phyloP scores from a whole-genome alignment of 805 yeast genomes.

The Ogataea thermomethanolica region DNA sequence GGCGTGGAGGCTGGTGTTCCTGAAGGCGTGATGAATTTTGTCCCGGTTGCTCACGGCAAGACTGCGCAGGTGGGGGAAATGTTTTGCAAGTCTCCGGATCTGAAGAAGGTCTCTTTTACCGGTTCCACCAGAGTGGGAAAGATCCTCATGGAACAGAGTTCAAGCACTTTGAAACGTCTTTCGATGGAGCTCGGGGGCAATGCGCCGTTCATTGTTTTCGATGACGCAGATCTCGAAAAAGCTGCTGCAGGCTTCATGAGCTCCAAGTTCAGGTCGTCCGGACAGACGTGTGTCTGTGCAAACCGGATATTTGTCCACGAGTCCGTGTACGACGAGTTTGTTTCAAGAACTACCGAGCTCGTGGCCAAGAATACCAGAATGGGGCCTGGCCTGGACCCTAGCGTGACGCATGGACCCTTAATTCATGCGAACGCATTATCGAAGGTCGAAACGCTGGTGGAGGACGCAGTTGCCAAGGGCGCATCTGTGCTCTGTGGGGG shows the following conservation, averaged over 20 bases:
- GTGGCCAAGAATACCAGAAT: conserved; percentile 43
- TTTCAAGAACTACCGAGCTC: conserved; percentile 41
- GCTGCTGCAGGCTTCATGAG: conserved; percentile 61
- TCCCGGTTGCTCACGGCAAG: conserved; percentile 42
- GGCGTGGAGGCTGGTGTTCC: conserved; percentile 69
- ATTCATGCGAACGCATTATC: conserved; percentile 55
- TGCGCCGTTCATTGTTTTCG: conserved; percentile 72
- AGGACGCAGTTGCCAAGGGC: conserved; percentile 61
- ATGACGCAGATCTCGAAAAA: conserved; percentile 61
- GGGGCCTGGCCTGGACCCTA: conserved; percentile 60
- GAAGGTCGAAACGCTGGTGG: conserved; percentile 56
- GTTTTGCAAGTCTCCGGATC: conserved; percentile 49
- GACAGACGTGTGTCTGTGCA: conserved; percentile 80
- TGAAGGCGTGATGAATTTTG: conserved; percentile 61
- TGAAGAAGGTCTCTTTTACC: conserved; percentile 70
- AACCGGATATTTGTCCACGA: conserved; percentile 65
- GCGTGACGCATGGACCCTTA: conserved; percentile 69
- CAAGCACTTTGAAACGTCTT: conserved; percentile 61
- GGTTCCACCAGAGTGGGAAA: conserved; percentile 76
- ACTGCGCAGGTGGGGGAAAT: conserved; percentile 51
- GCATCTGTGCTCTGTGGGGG: conserved; percentile 64
- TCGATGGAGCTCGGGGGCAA: conserved; percentile 79
- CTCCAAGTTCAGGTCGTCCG: conserved; percentile 68
- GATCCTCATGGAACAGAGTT: conserved; percentile 55
- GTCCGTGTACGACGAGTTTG: conserved; percentile 56